Base-by-base conservation (phyloP, 2,329 filamentous ascomycete genomes). In the Clonostachys rhizophaga region DNA sequence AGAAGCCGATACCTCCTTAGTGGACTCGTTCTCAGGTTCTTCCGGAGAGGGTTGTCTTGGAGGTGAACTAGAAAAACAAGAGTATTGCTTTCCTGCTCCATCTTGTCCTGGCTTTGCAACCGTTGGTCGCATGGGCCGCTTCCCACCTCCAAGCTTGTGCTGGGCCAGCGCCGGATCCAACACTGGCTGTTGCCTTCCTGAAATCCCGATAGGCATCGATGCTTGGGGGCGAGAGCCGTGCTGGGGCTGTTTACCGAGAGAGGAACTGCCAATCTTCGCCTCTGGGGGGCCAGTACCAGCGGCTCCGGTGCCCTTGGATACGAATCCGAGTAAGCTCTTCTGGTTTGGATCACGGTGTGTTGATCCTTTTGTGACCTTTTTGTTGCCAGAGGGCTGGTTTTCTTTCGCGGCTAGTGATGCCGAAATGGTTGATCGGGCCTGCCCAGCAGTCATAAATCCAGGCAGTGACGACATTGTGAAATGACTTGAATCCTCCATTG, bases 361-460 rank as follows among this genome's bases (percentile, higher is more conserved):
- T 5, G 60, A 64, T 17, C 58, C 54, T 43, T 56, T 57, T 43
- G 54, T 56, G n/a, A 45, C 20, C 9, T 54, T 46, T 36, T 52
- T 51, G 16, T 50, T 49, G 40, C 47, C 44, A 5, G 55, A 52
- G n/a, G 49, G 45, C 12, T 43, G 30, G 35, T 54, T 58, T 10
- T 54, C 14, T 18, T 39, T 39, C 36, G 36, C 36, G 36, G 17
- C 36, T 8, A 39, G 36, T 18, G 36, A 39, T 30, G 55, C 58
- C 17, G 58, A 51, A 24, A 74, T 58, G 9, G 60, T 65, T 3
- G 67, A 64, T 45, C 74, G 75, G 53, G 84, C 81, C 17, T 75
- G 68, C 10, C 75, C 74, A 3, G 83, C 81, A 10, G 79, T 79
- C n/a, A 79, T 80, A 52, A 89, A 88, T 0, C 79, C 82, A 0